phyloP scores from a whole-genome alignment of 306 rosid species.

The Parietaria judaica region DNA sequence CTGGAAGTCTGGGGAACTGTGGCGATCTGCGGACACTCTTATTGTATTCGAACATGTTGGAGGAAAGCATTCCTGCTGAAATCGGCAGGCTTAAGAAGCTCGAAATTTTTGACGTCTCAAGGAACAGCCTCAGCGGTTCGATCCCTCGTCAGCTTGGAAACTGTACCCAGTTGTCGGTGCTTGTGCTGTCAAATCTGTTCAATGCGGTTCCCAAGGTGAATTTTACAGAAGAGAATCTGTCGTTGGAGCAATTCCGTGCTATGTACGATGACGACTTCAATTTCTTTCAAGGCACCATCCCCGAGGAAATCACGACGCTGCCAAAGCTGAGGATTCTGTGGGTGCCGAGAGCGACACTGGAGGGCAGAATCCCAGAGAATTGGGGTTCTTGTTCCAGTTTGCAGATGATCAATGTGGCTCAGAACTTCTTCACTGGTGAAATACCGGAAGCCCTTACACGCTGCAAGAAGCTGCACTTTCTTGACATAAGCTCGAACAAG shows the following conservation, averaged over 20 bases:
- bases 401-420: constrained; percentile 76
- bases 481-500: constrained; percentile 57
- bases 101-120: constrained; percentile 70
- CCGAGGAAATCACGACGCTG: constrained; percentile 45
- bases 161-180: constrained; percentile 49
- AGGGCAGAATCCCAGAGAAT: constrained; percentile 40
- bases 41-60: constrained; percentile 65
- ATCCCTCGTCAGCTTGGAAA: constrained; percentile 64
- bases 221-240: constrained; percentile 21
- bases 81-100: constrained; percentile 54
- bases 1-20: constrained; percentile 69
- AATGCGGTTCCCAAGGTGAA: constrained; percentile 32
- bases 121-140: constrained; percentile 63
- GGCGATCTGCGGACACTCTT: constrained; percentile 42
- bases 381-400: constrained; percentile 68
- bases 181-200: constrained; percentile 68
- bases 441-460: constrained; percentile 38
- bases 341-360: constrained; percentile 77
- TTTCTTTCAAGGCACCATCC: constrained; percentile 66
- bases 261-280: constrained; percentile 57
- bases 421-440: constrained; percentile 54
- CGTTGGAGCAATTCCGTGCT: constrained; percentile 26
- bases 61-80: constrained; percentile 55
- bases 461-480: constrained; percentile 63
- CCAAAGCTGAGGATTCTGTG: constrained; percentile 71